These are phyloP conservation scores for Cyclanthera cordifolia DNA, from an alignment of 306 rosid genomes.

Conservation along the genomic window DNA sequence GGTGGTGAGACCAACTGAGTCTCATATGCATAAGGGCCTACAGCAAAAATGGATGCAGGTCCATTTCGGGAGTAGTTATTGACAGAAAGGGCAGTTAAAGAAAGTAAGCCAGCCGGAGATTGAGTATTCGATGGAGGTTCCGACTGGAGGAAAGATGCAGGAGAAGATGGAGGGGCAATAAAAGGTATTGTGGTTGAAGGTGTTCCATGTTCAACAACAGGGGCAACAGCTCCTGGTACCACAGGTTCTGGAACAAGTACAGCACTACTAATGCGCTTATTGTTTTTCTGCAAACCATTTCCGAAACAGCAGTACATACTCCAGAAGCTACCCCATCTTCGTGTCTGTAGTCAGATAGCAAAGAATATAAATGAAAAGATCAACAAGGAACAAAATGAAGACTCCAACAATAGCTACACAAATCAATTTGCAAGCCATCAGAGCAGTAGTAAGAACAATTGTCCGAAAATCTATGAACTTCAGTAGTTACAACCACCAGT, in stretches of 20 bases:
- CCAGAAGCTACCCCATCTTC: slow-evolving; percentile 92
- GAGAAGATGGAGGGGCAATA: slow-evolving; percentile 96
- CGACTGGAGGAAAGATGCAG: slow-evolving; percentile 82
- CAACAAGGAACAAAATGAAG: not conserved
- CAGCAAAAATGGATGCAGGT: slow-evolving; percentile 62
- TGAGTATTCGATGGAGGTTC: slow-evolving; percentile 80
- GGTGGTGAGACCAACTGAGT: slow-evolving; percentile 96
- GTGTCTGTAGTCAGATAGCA: slow-evolving; percentile 48
- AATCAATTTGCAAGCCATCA: not conserved
- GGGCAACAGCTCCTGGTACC: slow-evolving; percentile 35
- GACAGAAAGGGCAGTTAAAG: slow-evolving; percentile 54
- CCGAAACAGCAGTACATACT: slow-evolving; percentile 69
- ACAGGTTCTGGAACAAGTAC: slow-evolving; percentile 83
- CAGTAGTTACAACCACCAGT: not conserved
- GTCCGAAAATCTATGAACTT: not conserved
- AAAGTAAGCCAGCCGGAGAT: slow-evolving; percentile 71
- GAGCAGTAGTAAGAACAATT: not conserved
- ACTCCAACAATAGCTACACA: not conserved
- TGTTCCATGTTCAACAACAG: slow-evolving; percentile 37
- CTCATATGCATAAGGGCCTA: slow-evolving; percentile 94
- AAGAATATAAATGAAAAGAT: slow-evolving; percentile 8
- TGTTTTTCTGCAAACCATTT: slow-evolving; percentile 51
- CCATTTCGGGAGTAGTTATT: slow-evolving; percentile 69
- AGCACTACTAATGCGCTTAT: slow-evolving; percentile 85
- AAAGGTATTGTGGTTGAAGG: slow-evolving; percentile 65